These are phyloP conservation scores for Picocystis sp. DNA, from an alignment of 163 green algal genomes.

Conservation along the genomic window DNA sequence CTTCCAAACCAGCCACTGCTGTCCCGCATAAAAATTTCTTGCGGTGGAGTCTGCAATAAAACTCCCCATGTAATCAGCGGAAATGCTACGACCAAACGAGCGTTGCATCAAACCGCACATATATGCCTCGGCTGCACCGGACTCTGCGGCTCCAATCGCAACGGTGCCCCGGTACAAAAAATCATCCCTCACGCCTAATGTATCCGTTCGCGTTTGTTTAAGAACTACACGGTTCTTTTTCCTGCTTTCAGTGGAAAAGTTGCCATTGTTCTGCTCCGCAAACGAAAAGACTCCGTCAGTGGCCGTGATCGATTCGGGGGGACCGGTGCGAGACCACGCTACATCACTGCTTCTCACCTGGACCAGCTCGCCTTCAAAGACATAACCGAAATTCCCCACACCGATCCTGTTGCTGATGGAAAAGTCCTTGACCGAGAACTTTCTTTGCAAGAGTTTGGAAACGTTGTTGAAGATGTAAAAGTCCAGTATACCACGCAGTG, in stretches of 20 bases:
- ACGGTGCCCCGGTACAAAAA: slow-evolving; percentile 74
- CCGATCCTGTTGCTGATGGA: slow-evolving; percentile 43
- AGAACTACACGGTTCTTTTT: slow-evolving; percentile 73
- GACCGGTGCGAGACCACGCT: neutral
- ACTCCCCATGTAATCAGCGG: slow-evolving; percentile 43
- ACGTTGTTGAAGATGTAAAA: slow-evolving; percentile 54
- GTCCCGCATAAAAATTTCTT: slow-evolving; percentile 41
- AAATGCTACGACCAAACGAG: slow-evolving; percentile 16
- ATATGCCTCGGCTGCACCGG: slow-evolving; percentile 67
- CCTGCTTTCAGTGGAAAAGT: slow-evolving; percentile 60
- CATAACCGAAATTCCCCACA: neutral
- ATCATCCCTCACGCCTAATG: slow-evolving; percentile 21
- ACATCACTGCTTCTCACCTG: neutral
- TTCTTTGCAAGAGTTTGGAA: slow-evolving; percentile 16
- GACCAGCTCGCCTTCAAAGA: slow-evolving; percentile 1
- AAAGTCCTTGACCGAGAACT: slow-evolving; percentile 34
- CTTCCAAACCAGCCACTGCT: slow-evolving; percentile 80
- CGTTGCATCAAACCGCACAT: slow-evolving; percentile 51
- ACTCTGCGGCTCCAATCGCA: slow-evolving; percentile 63
- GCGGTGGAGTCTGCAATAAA: slow-evolving; percentile 34
- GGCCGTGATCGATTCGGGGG: neutral
- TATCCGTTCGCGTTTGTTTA: slow-evolving; percentile 37
- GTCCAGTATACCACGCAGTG: slow-evolving; percentile 38
- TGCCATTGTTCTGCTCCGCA: slow-evolving; percentile 50
- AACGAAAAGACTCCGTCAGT: neutral